Evolutionary conservation across 345 rosid species (phyloP).

Genomic region (Eutrema yunnanense): DNA sequence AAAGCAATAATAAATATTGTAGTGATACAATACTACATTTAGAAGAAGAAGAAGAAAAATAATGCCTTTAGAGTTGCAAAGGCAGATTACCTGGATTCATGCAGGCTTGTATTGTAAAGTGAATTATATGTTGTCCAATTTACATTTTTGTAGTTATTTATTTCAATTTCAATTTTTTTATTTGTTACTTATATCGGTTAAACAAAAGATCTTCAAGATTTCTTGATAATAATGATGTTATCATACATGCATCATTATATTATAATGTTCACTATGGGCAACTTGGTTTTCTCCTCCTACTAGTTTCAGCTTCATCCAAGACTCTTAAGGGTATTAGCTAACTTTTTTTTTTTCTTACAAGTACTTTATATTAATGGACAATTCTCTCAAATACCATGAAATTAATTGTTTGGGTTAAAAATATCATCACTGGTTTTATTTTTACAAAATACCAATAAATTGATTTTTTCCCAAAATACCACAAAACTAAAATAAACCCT

Average conservation of each 20-base stretch:
- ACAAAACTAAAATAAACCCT: no score
- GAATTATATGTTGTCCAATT: constrained; percentile 19
- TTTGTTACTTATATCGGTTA: constrained; percentile 15
- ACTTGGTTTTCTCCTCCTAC: constrained; percentile 15
- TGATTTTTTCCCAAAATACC: no score
- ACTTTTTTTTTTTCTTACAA: neutral
- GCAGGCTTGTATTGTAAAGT: constrained; percentile 31
- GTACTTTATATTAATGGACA: neutral
- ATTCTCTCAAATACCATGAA: no score
- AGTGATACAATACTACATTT: neutral
- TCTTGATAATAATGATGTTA: constrained; percentile 27
- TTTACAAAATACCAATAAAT: no score
- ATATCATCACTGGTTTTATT: no score
- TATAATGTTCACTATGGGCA: neutral
- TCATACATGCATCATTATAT: constrained; percentile 25
- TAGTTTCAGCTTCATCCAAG: constrained; percentile 1
- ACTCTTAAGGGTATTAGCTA: neutral
- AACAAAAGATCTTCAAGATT: constrained; percentile 28
- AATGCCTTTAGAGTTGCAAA: constrained; percentile 20
- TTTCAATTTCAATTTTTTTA: neutral
- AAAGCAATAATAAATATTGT: neutral
- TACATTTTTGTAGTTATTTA: constrained; percentile 5
- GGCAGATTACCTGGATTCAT: constrained; percentile 26
- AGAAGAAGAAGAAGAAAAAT: neutral
- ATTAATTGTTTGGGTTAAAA: no score